Evolutionary conservation across 192 early-diverging fungal species (phyloP).

Genomic region (Allomyces macrogynus): DNA sequence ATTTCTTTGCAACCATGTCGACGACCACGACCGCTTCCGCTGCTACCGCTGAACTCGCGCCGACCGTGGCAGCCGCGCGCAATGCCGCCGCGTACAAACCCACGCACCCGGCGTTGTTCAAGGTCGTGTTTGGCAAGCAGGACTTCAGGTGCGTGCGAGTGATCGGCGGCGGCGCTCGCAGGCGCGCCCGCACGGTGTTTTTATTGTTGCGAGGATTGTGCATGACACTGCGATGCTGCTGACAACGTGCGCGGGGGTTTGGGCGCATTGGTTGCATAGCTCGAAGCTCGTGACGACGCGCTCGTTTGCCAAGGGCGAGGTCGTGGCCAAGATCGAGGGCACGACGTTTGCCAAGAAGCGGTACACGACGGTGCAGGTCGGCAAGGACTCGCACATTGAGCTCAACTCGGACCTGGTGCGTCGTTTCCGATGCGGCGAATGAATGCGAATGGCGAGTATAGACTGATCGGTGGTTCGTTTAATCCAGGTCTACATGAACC

Average conservation of each 20-base stretch:
- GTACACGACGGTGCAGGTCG: constrained; percentile 30
- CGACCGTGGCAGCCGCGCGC: too few relatives aligned
- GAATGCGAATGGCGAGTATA: neutral
- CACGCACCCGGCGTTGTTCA: neutral
- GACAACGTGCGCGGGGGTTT: too few relatives aligned
- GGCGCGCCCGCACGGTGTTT: too few relatives aligned
- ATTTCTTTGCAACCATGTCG: too few relatives aligned
- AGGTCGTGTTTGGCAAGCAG: neutral
- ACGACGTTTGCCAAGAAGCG: constrained; percentile 24
- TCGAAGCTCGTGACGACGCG: constrained; percentile 20
- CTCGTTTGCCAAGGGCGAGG: constrained; percentile 19
- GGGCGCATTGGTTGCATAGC: constrained; percentile 1
- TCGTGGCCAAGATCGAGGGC: constrained; percentile 20
- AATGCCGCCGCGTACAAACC: neutral
- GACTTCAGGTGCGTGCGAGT: too few relatives aligned
- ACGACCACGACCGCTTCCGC: too few relatives aligned
- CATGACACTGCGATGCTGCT: too few relatives aligned
- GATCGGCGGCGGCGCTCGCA: too few relatives aligned
- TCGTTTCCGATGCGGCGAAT: neutral
- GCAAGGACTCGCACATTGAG: constrained; percentile 23
- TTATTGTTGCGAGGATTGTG: too few relatives aligned
- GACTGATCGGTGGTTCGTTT: neutral
- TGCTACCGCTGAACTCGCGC: too few relatives aligned
- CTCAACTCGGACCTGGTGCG: constrained; percentile 23
- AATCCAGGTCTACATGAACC: constrained; percentile 22